A percentile compares a stretch with the other conserved stretches of the same genome.
phyloP scores from a whole-genome alignment of 2,329 filamentous ascomycete species.

The Trichoderma koningii region DNA sequence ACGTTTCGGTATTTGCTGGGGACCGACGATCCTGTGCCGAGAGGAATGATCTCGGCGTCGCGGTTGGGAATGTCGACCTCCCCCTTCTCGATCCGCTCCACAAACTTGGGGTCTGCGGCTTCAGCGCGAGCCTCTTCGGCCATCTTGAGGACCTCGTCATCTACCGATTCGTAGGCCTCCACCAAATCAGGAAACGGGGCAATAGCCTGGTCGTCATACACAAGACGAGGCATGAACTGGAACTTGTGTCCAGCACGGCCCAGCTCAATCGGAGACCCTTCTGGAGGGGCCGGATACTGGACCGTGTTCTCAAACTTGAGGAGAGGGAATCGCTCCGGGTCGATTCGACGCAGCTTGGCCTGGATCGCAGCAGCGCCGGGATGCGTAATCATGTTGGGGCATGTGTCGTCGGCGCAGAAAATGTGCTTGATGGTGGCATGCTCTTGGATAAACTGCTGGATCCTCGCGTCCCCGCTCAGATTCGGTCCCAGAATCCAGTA shows the following conservation, averaged over 20 bases:
- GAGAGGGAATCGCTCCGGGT: slow-evolving; percentile 70
- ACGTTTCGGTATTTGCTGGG: slow-evolving; percentile 97
- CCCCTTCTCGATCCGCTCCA: slow-evolving; percentile 51
- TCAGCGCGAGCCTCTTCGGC: slow-evolving; percentile 52
- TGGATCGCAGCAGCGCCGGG: slow-evolving; percentile 67
- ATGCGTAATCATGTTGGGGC: slow-evolving; percentile 73
- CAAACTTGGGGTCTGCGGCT: slow-evolving; percentile 49
- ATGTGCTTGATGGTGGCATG: slow-evolving; percentile 68
- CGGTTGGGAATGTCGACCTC: slow-evolving; percentile 69
- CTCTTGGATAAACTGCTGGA: slow-evolving; percentile 70
- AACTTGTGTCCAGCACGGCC: slow-evolving; percentile 50
- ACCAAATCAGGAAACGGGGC: slow-evolving; percentile 52
- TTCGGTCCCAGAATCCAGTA: slow-evolving; percentile 80
- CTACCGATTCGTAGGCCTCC: slow-evolving; percentile 45
- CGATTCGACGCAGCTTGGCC: slow-evolving; percentile 70
- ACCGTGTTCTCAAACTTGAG: slow-evolving; percentile 64
- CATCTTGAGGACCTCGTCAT: slow-evolving; percentile 51
- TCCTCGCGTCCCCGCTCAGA: slow-evolving; percentile 61
- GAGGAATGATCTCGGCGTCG: slow-evolving; percentile 79
- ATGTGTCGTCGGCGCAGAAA: slow-evolving; percentile 72
- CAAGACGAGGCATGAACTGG: slow-evolving; percentile 50
- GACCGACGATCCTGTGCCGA: slow-evolving; percentile 87
- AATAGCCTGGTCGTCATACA: slow-evolving; percentile 50
- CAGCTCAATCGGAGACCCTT: slow-evolving; percentile 39
- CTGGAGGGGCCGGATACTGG: slow-evolving; percentile 31